Evolutionary conservation across 805 yeast genomes (phyloP).

Genomic region (Zygoascus biomembranicola): DNA sequence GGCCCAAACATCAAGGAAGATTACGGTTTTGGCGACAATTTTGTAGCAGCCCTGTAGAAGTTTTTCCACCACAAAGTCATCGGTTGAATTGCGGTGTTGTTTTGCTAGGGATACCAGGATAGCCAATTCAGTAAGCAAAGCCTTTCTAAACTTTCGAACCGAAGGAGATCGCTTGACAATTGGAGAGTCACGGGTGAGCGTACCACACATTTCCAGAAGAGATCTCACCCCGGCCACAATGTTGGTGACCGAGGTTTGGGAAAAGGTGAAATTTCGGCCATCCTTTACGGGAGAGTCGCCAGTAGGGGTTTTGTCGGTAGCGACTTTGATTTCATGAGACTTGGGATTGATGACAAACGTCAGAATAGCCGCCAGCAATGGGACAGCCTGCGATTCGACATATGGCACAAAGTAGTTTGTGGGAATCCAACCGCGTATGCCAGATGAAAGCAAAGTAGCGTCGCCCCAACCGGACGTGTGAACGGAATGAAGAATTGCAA

Average conservation of each 20-base stretch:
- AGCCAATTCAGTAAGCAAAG: constrained; percentile 33
- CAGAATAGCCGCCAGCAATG: constrained; percentile 30
- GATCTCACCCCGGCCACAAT: constrained; percentile 32
- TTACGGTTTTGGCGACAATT: constrained; percentile 26
- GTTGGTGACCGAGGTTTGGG: constrained; percentile 30
- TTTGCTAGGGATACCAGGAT: constrained; percentile 31
- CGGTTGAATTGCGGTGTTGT: constrained; percentile 24
- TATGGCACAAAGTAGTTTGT: constrained; percentile 33
- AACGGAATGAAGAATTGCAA: constrained; percentile 30
- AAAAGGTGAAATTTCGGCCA: constrained; percentile 20
- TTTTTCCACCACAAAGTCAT: constrained; percentile 24
- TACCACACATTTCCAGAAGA: constrained; percentile 27
- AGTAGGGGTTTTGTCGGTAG: background rate
- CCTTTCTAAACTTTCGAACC: constrained; percentile 28
- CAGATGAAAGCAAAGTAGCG: constrained; percentile 30
- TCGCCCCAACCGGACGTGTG: constrained; percentile 39
- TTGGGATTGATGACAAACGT: constrained; percentile 29
- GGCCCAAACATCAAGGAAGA: constrained; percentile 25
- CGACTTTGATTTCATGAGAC: constrained; percentile 15
- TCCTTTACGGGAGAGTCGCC: background rate
- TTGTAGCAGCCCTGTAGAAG: constrained; percentile 26
- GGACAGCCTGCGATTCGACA: constrained; percentile 29
- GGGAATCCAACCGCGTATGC: constrained; percentile 37
- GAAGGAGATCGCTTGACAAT: constrained; percentile 24
- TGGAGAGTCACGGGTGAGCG: constrained; percentile 28